Conservation (phyloP, 106 monocot species). For the Dendrobium huoshanense region DNA sequence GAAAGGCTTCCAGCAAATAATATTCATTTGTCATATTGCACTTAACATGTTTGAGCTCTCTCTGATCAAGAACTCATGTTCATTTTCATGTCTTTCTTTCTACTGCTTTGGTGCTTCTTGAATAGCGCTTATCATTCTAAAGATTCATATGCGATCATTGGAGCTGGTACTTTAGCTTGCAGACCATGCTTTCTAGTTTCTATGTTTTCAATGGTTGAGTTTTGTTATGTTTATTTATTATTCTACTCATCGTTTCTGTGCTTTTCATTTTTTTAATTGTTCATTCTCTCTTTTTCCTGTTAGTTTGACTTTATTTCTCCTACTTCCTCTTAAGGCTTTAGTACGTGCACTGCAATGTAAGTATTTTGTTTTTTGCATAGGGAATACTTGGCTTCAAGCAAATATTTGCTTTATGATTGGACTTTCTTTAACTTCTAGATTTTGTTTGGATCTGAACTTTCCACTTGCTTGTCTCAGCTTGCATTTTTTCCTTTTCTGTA, state of each 20-base stretch:
- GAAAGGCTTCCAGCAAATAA: neutral
- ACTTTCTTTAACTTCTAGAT: neutral
- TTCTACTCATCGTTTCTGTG: neutral
- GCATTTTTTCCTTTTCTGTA: neutral
- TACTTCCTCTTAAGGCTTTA: neutral
- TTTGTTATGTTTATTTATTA: neutral
- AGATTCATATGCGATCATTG: neutral
- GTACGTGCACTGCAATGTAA: neutral
- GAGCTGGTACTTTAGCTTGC: neutral
- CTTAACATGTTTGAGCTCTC: neutral
- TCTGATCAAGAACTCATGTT: neutral
- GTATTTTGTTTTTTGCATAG: neutral
- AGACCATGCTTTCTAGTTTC: neutral
- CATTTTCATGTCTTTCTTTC: neutral
- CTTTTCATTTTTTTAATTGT: neutral
- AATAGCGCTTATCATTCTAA: neutral
- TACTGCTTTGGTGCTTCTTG: neutral
- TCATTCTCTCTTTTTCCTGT: neutral
- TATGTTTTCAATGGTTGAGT: neutral
- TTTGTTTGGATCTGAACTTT: neutral
- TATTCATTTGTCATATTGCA: neutral
- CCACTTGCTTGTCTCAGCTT: neutral
- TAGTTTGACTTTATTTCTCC: neutral
- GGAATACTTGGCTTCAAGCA: neutral
- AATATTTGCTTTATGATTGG: neutral